Evolutionary conservation across 495 filamentous ascomycete species (phyloP).

Genomic region (Hypoxylon subgilvum): DNA sequence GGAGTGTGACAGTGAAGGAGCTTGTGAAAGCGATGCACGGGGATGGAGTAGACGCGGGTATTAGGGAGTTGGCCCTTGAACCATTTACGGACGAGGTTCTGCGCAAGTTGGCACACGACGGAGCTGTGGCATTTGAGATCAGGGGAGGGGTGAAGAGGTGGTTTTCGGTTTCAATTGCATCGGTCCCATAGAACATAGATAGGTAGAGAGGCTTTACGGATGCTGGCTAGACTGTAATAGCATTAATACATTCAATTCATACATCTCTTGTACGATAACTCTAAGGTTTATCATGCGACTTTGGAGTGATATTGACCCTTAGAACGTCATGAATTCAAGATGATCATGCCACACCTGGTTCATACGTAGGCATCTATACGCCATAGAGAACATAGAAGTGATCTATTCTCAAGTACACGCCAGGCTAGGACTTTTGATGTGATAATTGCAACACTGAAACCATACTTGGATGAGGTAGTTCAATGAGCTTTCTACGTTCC

Average conservation of each 20-base stretch:
- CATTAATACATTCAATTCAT: background rate
- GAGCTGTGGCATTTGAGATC: constrained; percentile 55
- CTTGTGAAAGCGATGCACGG: constrained; percentile 51
- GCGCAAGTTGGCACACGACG: constrained; percentile 57
- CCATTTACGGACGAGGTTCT: constrained; percentile 58
- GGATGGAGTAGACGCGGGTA: constrained; percentile 37
- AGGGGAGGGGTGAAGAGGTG: constrained; percentile 50
- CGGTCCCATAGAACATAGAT: background rate
- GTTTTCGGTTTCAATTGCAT: constrained; percentile 50
- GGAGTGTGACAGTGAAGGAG: constrained; percentile 47
- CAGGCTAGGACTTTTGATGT: too few relatives aligned
- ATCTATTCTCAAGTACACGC: too few relatives aligned
- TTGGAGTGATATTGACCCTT: too few relatives aligned
- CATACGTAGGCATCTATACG: too few relatives aligned
- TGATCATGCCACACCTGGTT: too few relatives aligned
- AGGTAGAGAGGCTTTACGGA: background rate
- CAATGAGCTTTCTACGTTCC: too few relatives aligned
- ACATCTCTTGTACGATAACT: too few relatives aligned
- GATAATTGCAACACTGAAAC: too few relatives aligned
- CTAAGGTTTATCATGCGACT: too few relatives aligned
- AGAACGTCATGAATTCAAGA: too few relatives aligned
- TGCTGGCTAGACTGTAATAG: background rate
- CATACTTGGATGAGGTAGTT: too few relatives aligned
- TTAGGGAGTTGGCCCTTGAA: constrained; percentile 44
- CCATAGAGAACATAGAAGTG: too few relatives aligned